A percentile compares a stretch with the other conserved stretches of the same genome.
Evolutionary conservation across 441 rosid genomes (phyloP).

Genomic region (Adansonia rubrostipa): DNA sequence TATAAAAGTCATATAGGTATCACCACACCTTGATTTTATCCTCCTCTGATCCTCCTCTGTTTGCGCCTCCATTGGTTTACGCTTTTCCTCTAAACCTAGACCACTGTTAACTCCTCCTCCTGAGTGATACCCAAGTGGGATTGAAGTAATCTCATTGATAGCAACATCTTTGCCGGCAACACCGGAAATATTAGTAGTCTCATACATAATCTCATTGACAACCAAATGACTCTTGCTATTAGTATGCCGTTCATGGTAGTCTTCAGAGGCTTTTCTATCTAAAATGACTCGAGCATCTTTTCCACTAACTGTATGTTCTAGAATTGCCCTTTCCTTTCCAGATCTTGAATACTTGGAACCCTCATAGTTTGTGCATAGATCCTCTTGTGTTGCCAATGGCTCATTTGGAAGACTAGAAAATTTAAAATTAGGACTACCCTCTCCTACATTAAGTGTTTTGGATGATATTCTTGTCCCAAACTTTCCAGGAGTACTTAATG

Average conservation of each 20-base stretch:
- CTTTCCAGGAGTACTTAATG: slow-evolving; percentile 31
- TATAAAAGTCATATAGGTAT: too few relatives aligned
- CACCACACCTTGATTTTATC: too few relatives aligned
- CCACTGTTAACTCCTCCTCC: slow-evolving; percentile 28
- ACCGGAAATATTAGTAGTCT: too few relatives aligned
- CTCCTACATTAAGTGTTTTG: slow-evolving; percentile 21
- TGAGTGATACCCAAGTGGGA: slow-evolving; percentile 15
- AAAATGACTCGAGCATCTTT: slow-evolving; percentile 24
- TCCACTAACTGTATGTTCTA: slow-evolving; percentile 25
- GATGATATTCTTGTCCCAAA: slow-evolving; percentile 29
- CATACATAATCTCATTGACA: not conserved
- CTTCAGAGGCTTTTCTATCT: slow-evolving; percentile 27
- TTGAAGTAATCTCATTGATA: not conserved
- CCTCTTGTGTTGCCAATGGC: slow-evolving; percentile 34
- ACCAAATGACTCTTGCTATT: slow-evolving; percentile 25
- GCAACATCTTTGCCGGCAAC: too few relatives aligned
- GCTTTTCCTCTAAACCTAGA: slow-evolving; percentile 36
- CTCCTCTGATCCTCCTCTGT: too few relatives aligned
- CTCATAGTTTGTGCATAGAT: slow-evolving; percentile 31
- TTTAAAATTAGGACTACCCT: slow-evolving; percentile 11
- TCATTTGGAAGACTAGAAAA: slow-evolving; percentile 34
- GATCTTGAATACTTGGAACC: slow-evolving; percentile 33
- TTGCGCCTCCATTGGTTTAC: not conserved
- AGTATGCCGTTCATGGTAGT: slow-evolving; percentile 12
- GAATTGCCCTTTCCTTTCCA: slow-evolving; percentile 36